phyloP scores from a whole-genome alignment of 257 asterid species.

The Leptodermis oblonga region DNA sequence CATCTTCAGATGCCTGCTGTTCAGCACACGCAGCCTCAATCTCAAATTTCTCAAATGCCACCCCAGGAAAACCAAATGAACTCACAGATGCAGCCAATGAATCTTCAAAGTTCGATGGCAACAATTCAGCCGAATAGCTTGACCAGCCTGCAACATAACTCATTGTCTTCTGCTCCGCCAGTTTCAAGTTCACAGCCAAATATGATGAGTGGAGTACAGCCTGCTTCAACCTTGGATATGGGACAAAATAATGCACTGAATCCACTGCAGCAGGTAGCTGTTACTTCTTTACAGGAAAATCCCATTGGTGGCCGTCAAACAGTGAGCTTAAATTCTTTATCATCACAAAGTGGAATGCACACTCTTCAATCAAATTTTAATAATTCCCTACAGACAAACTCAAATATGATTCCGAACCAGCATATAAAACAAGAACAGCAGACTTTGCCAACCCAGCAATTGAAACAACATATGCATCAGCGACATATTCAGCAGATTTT shows the following conservation, averaged over 20 bases:
- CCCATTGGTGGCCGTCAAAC: slow-evolving; percentile 65
- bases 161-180: slow-evolving; percentile 55
- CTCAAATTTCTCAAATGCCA: slow-evolving; percentile 58
- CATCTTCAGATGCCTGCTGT: slow-evolving; percentile 59
- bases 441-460: slow-evolving; percentile 57
- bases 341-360: slow-evolving; percentile 61
- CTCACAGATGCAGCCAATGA: slow-evolving; percentile 72
- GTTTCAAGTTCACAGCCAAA: slow-evolving; percentile 66
- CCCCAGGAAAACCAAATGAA: slow-evolving; percentile 68
- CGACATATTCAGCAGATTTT: slow-evolving; percentile 47
- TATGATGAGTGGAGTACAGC: slow-evolving; percentile 55
- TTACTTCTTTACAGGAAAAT: slow-evolving; percentile 77
- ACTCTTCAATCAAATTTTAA: slow-evolving; percentile 56
- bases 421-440: slow-evolving; percentile 75
- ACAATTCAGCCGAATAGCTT: slow-evolving; percentile 52
- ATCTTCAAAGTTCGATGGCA: slow-evolving; percentile 44
- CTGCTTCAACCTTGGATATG: slow-evolving; percentile 56
- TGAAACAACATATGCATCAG: slow-evolving; percentile 71
- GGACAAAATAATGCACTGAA: slow-evolving; percentile 68
- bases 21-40: slow-evolving; percentile 74
- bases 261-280: slow-evolving; percentile 72
- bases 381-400: slow-evolving; percentile 55
- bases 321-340: slow-evolving; percentile 54
- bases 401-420: slow-evolving; percentile 66
- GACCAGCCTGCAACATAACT: slow-evolving; percentile 60